Percentiles rank a stretch among this genome's conserved stretches.
Evolutionary conservation across 441 rosid genomes (phyloP).

Genomic region (Macaranga tanarius): DNA sequence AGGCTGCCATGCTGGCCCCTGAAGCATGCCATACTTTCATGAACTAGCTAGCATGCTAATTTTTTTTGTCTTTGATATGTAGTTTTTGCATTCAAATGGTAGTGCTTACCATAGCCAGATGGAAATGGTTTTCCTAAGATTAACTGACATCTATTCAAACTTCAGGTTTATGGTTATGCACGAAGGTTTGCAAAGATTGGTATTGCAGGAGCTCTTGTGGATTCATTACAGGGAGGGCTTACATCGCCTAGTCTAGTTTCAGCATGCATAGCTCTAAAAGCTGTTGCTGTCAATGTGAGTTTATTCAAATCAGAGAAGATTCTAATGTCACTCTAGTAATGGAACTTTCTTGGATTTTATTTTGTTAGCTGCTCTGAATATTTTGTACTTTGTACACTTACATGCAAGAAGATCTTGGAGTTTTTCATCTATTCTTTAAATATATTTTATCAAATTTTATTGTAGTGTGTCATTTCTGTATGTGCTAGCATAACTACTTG

Average conservation of each 20-base stretch:
- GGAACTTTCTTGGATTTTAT: background rate
- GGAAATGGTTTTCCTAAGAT: background rate
- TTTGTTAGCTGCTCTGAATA: background rate
- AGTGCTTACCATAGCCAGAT: background rate
- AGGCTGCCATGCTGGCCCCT: background rate
- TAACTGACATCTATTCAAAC: slow-evolving; percentile 20
- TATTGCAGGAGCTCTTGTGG: slow-evolving; percentile 64
- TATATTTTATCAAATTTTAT: background rate
- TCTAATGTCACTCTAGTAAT: background rate
- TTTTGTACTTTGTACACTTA: background rate
- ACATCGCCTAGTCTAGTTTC: slow-evolving; percentile 74
- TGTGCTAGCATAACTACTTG: background rate
- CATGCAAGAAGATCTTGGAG: background rate
- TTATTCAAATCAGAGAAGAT: slow-evolving; percentile 3
- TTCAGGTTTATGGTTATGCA: slow-evolving; percentile 93
- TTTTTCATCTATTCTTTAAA: background rate
- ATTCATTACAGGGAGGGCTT: slow-evolving; percentile 65
- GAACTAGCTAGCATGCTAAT: background rate
- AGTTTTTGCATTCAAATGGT: slow-evolving; percentile 1
- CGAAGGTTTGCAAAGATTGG: slow-evolving; percentile 83
- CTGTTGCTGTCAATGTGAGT: slow-evolving; percentile 86
- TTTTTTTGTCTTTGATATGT: too few species aligned
- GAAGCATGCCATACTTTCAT: background rate
- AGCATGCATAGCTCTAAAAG: slow-evolving; percentile 74
- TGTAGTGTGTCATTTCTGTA: background rate